Percentiles rank a stretch among this genome's conserved stretches.
Evolutionary conservation across 208 protist genomes (phyloP).

Genomic region (Leishmania amazonensis): DNA sequence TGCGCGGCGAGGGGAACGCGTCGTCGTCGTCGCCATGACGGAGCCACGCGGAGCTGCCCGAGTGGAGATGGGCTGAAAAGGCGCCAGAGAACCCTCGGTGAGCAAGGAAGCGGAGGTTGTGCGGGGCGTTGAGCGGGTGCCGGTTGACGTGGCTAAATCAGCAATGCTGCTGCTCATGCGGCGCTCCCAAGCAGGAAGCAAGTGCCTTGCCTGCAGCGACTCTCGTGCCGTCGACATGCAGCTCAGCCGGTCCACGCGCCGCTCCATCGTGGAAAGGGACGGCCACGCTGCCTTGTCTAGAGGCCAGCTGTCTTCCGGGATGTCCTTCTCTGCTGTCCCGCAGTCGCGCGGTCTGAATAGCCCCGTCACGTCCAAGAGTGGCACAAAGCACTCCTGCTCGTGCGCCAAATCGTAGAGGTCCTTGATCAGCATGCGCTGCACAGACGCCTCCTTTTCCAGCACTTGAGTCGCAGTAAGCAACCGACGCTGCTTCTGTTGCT

Average conservation of each 20-base stretch:
- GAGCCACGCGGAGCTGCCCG: background rate
- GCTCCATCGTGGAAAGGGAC: background rate
- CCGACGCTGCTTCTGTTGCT: constrained; percentile 34
- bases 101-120: background rate
- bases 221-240: constrained; percentile 34
- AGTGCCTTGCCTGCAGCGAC: constrained; percentile 8
- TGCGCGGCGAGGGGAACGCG: constrained; percentile 1
- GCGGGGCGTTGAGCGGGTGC: background rate
- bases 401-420: constrained; percentile 48
- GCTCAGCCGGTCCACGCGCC: constrained; percentile 19
- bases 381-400: constrained; percentile 45
- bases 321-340: background rate
- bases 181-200: constrained; percentile 30
- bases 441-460: constrained; percentile 40
- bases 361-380: constrained; percentile 43
- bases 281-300: constrained; percentile 27
- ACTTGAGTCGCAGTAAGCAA: constrained; percentile 43
- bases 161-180: constrained; percentile 14
- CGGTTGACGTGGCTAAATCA: background rate
- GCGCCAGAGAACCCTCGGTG: background rate
- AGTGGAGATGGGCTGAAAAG: background rate
- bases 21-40: background rate
- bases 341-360: constrained; percentile 22
- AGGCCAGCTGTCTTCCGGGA: constrained; percentile 30
- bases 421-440: constrained; percentile 39